Conservation (phyloP, 805 yeast genomes). For the Cyberlindnera galapagoensis region DNA sequence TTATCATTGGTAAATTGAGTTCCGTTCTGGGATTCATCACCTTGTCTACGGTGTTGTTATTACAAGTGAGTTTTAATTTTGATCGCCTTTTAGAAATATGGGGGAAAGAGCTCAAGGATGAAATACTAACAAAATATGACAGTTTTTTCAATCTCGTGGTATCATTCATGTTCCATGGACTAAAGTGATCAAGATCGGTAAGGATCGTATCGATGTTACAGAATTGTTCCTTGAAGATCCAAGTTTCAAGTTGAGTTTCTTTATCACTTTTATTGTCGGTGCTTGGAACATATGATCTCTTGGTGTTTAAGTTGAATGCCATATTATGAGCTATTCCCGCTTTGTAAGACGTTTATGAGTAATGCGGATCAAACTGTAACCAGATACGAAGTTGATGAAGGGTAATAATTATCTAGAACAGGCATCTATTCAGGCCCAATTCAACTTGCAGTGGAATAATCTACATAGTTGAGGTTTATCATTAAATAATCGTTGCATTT, state of each 20-base stretch:
- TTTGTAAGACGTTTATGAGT: too few species aligned
- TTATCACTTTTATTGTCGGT: constrained; percentile 49
- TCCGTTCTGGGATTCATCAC: constrained; percentile 45
- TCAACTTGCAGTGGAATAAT: not conserved
- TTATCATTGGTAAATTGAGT: constrained; percentile 52
- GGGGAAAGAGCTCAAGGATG: not conserved
- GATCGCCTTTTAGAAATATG: not conserved
- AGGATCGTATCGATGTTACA: constrained; percentile 37
- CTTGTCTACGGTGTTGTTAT: constrained; percentile 34
- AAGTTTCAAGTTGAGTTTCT: constrained; percentile 53
- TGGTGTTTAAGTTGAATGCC: too few species aligned
- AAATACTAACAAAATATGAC: constrained; percentile 17
- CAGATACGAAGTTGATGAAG: too few species aligned
- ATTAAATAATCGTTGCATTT: too few species aligned
- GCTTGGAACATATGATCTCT: constrained; percentile 45
- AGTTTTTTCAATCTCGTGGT: constrained; percentile 52
- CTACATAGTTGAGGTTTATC: too few species aligned
- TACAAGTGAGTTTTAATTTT: constrained; percentile 15
- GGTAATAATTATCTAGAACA: too few species aligned
- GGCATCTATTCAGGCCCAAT: too few species aligned
- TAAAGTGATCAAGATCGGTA: constrained; percentile 30
- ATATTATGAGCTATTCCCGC: not conserved
- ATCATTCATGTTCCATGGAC: constrained; percentile 40
- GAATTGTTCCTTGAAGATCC: constrained; percentile 51
- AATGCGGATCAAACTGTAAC: too few species aligned